A percentile compares a stretch with the other conserved stretches of the same genome.
phyloP scores from a whole-genome alignment of 1,284 basidiomycete genomes.

The Mycena citricolor region DNA sequence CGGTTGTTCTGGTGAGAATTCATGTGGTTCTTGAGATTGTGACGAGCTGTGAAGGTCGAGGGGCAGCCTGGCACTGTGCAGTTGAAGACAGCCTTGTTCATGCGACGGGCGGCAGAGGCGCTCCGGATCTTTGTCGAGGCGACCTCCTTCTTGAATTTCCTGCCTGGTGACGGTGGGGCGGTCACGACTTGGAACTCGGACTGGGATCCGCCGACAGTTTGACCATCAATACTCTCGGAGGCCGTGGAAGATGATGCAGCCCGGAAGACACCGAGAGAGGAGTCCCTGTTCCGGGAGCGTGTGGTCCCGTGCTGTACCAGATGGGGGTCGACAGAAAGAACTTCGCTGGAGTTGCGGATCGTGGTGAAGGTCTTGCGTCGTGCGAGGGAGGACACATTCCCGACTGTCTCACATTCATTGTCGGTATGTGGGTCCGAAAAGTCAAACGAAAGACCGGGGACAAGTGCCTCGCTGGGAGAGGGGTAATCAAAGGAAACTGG shows the following conservation, averaged over 20 bases:
- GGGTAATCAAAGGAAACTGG: conserved; percentile 3
- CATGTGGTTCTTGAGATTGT: neutral
- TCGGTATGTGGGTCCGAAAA: conserved; percentile 17
- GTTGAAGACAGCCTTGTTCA: conserved; percentile 36
- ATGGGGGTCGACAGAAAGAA: too few relatives aligned
- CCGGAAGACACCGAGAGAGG: conserved; percentile 12
- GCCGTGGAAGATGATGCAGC: too few relatives aligned
- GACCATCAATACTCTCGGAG: too few relatives aligned
- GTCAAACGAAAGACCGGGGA: conserved; percentile 15
- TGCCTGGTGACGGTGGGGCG: neutral
- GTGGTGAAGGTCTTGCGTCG: conserved; percentile 16
- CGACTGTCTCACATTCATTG: neutral
- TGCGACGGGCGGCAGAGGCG: conserved; percentile 15
- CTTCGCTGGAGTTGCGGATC: conserved; percentile 4
- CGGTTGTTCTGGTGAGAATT: neutral
- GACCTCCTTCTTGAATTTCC: conserved; percentile 16
- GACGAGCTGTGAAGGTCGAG: conserved; percentile 28
- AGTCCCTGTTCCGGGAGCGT: conserved; percentile 1
- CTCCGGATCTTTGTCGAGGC: conserved; percentile 21
- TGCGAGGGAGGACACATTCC: conserved; percentile 1
- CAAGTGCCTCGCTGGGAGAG: too few relatives aligned
- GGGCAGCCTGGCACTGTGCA: conserved; percentile 32
- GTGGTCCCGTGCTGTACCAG: neutral
- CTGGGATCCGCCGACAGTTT: conserved; percentile 5
- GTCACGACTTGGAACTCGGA: conserved; percentile 18